These are phyloP conservation scores for Penicillium silybi DNA, from an alignment of 495 filamentous ascomycete species.

Conservation along the genomic window DNA sequence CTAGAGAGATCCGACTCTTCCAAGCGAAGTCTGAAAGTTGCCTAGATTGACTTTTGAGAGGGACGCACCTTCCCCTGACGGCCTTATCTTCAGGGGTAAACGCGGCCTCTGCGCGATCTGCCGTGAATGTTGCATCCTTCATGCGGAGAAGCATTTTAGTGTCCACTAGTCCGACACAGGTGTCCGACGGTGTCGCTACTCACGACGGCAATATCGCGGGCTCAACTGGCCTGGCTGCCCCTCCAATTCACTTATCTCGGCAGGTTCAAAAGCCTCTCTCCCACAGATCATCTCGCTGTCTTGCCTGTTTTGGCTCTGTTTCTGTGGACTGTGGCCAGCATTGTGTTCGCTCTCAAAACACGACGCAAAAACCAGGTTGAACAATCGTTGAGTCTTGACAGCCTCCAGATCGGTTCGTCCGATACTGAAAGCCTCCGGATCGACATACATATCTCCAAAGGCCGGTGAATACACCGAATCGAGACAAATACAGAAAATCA, in stretches of 20 bases:
- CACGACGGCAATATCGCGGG: background rate
- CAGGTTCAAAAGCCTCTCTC: background rate
- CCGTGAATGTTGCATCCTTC: constrained; percentile 8
- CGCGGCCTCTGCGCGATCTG: constrained; percentile 6
- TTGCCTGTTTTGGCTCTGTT: background rate
- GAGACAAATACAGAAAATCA: background rate
- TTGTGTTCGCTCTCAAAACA: background rate
- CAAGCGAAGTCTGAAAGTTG: background rate
- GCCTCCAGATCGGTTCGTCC: background rate
- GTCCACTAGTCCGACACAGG: constrained; percentile 1
- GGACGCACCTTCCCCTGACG: constrained; percentile 2
- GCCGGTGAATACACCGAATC: background rate
- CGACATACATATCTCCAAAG: background rate
- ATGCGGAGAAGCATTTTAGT: constrained; percentile 5
- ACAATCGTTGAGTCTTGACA: background rate
- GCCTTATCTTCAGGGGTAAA: constrained; percentile 19
- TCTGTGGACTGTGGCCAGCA: background rate
- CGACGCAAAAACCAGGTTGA: background rate
- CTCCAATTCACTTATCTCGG: background rate
- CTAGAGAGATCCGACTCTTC: background rate
- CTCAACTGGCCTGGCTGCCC: background rate
- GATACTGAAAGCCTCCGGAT: background rate
- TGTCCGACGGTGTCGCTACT: background rate
- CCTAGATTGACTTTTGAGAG: background rate
- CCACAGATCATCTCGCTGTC: background rate